Base-by-base conservation (phyloP, 768 basidiomycete genomes). In the Nidula microcarpa region DNA sequence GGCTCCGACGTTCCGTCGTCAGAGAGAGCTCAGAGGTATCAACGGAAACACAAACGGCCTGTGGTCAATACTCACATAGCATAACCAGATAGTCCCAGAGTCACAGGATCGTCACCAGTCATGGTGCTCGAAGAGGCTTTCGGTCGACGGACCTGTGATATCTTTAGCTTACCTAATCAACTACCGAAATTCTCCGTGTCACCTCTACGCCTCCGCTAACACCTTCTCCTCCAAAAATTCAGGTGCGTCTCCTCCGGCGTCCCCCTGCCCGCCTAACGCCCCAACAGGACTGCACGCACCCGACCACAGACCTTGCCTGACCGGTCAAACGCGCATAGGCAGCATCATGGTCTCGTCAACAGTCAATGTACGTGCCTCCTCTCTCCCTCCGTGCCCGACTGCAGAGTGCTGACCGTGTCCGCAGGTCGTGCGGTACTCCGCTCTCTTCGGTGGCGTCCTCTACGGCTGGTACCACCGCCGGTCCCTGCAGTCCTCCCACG, bases 391-490 rank as follows among this genome's bases (percentile, higher is more conserved):
- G 17, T 58, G 34, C 50, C 37, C 48, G 44, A 16, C 52, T 37
- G 46, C 50, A 47, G 43, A 50, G 48, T 54, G 47, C 43, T 50
- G 16, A 44, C 23, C 49, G 14, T 43, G 17, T n/a, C 34, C 9
- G 23, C 68, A 95, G 96, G 96, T 96, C 69, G 88, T 89, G 64
- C 91, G 96, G 65, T 98, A 96, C 72, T 87, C 93, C 16, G 94
- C 95, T 49, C 84, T 99, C 61, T 72, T 87, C 58, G 79, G 85
- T 43, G 96, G 96, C 66, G 81, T 96, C 60, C 71, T 85, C 67
- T 98, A 98, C 69, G 96, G 96, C 66, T 86, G 95, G 69, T 84
- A 85, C 65, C 95, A 98, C 78, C 89, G 90, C 65, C 85, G 89
- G 64, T 89, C 94, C 64, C 74, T 99, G 60, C 94, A 96, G 75